Evolutionary conservation across 2,329 filamentous ascomycete species (phyloP).

Genomic region (Cladophialophora carrionii): DNA sequence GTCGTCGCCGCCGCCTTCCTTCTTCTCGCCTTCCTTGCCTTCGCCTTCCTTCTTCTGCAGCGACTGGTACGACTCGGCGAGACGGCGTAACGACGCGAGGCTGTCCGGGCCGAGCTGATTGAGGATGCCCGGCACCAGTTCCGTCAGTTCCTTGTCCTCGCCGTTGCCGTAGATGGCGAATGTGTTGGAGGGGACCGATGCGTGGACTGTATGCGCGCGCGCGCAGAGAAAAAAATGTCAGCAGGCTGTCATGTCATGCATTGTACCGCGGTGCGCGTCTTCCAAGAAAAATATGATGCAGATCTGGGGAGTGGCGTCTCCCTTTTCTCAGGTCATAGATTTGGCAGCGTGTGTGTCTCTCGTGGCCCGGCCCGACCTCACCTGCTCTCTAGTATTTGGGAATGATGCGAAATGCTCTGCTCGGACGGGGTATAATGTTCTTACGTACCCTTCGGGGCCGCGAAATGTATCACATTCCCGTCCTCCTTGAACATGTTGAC

Average conservation of each 20-base stretch:
- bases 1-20: constrained; percentile 71
- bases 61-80: constrained; percentile 99
- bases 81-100: constrained; percentile 93
- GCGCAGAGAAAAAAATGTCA: constrained; percentile 14
- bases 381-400: not conserved
- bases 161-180: constrained; percentile 99
- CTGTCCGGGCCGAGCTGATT: constrained; percentile 99
- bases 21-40: constrained; percentile 56
- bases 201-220: constrained; percentile 92
- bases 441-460: constrained; percentile 87
- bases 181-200: constrained; percentile 95
- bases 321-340: too few relatives aligned
- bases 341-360: too few relatives aligned
- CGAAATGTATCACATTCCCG: constrained; percentile 99
- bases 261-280: not conserved
- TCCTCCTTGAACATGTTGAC: constrained; percentile 99
- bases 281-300: not conserved
- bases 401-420: not conserved
- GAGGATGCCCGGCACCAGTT: constrained; percentile 98
- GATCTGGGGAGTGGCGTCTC: not conserved
- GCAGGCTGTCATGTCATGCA: not conserved
- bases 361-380: not conserved
- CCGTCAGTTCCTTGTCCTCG: constrained; percentile 99
- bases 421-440: not conserved
- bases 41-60: constrained; percentile 91